phyloP scores from a whole-genome alignment of 2,329 filamentous ascomycete genomes.

The Fonsecaea multimorphosa region DNA sequence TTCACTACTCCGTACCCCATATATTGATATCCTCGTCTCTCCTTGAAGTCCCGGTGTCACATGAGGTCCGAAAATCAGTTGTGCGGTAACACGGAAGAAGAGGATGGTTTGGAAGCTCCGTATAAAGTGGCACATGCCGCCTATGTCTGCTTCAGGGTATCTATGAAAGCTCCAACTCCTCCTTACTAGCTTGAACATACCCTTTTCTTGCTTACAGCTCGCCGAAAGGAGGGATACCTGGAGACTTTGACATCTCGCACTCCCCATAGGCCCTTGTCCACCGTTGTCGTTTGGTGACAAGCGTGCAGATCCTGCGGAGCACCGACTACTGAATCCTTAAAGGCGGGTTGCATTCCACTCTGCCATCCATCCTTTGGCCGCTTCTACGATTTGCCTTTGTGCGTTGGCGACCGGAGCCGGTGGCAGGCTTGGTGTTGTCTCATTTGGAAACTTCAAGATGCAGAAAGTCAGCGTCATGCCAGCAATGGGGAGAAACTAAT shows the following conservation, averaged over 20 bases:
- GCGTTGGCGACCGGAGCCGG: conserved; percentile 60
- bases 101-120: not conserved
- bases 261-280: not conserved
- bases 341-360: conserved; percentile 57
- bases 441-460: conserved; percentile 56
- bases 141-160: not conserved
- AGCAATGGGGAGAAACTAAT: not conserved
- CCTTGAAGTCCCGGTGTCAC: not conserved
- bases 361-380: conserved; percentile 71
- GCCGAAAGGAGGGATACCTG: not conserved
- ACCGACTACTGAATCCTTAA: not conserved
- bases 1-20: not conserved
- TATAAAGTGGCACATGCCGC: not conserved
- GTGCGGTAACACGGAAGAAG: not conserved
- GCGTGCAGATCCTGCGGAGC: not conserved
- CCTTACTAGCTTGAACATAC: not conserved
- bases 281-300: not conserved
- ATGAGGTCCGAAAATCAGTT: not conserved
- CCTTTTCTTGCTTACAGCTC: not conserved
- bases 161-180: not conserved
- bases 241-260: not conserved
- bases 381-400: conserved; percentile 64
- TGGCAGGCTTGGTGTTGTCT: conserved; percentile 64
- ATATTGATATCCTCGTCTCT: not conserved
- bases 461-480: conserved; percentile 31